Evolutionary conservation across 2,329 filamentous ascomycete genomes (phyloP), one percentile per base, ranked within the genome.

Genomic region (Xylariales sp.): DNA sequence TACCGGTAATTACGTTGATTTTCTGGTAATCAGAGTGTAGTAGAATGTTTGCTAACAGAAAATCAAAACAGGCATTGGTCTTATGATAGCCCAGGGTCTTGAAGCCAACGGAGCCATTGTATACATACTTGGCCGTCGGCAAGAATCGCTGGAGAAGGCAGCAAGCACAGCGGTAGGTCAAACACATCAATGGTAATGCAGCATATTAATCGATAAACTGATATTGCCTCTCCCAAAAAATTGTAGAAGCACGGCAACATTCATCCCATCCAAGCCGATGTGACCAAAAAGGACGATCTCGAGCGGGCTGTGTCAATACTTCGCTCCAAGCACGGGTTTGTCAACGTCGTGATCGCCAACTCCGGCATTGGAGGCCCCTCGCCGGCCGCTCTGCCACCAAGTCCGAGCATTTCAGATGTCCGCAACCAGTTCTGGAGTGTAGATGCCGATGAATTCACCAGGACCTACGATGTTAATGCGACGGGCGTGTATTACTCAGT

Each of bases 401-500:
- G 75, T 13, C 72, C 79, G 2, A 57, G 62, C 25, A 7, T 55
- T 14, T 27, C 53, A 1, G 66, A 74, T n/a, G 66, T 85, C 34
- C 78, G 74, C 45, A 62, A 72, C 44, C 71, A 70, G 43, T 67
- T 85, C 0, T 86, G 81, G 70, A 68, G 82, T n/a, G 72, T 77
- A 32, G 70, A 81, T 53, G 66, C 64, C 29, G 67, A 76, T 27
- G 67, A 71, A 33, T 85, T 81, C 81, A 67, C 72, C 27, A 56
- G 68, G 20, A 78, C 72, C 0, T 83, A 76, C 61, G 70, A 74
- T 35, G 81, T 78, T 5, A 81, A 85, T 46, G 79, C 83, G 12
- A 74, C 79, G 0, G 67, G 76, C 14, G 70, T 84, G 2, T 86
- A 83, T 63, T 84, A 85, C 59, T 79, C 74, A 24, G 83, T 79